These are phyloP conservation scores for Trichoderma brevicompactum DNA, from an alignment of 2,329 filamentous ascomycete species.

Conservation along the genomic window DNA sequence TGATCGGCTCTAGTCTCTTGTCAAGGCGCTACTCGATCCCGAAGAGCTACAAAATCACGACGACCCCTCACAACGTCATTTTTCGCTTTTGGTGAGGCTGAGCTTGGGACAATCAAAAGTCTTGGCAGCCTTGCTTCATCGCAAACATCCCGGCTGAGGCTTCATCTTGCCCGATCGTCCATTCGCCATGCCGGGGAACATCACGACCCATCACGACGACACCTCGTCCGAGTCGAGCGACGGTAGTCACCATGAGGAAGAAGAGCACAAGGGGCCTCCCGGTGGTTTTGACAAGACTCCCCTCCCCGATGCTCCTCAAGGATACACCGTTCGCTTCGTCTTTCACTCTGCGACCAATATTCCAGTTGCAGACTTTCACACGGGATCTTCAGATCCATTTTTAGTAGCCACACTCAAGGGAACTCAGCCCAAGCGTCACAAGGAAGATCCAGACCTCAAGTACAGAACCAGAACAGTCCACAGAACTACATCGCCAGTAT, in stretches of 20 bases:
- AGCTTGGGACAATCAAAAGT: constrained; percentile 6
- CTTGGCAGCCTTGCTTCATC: constrained; percentile 23
- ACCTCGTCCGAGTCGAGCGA: constrained; percentile 20
- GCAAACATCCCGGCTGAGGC: background rate
- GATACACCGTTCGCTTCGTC: constrained; percentile 83
- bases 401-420: constrained; percentile 76
- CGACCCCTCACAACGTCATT: constrained; percentile 26
- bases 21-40: too few species aligned
- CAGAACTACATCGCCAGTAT: constrained; percentile 72
- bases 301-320: constrained; percentile 72
- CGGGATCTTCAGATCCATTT: constrained; percentile 82
- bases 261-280: constrained; percentile 54
- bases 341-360: constrained; percentile 82
- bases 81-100: constrained; percentile 13
- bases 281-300: constrained; percentile 83
- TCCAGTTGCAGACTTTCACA: constrained; percentile 78
- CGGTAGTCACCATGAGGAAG: constrained; percentile 24
- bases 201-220: constrained; percentile 22
- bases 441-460: constrained; percentile 77
- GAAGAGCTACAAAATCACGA: constrained; percentile 4
- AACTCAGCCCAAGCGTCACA: constrained; percentile 73
- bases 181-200: constrained; percentile 10
- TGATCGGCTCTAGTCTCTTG: too few species aligned
- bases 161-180: background rate
- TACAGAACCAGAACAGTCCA: constrained; percentile 78